Conservation (phyloP, 352 stramenopile genomes). For the Sclerospora graminicola region DNA sequence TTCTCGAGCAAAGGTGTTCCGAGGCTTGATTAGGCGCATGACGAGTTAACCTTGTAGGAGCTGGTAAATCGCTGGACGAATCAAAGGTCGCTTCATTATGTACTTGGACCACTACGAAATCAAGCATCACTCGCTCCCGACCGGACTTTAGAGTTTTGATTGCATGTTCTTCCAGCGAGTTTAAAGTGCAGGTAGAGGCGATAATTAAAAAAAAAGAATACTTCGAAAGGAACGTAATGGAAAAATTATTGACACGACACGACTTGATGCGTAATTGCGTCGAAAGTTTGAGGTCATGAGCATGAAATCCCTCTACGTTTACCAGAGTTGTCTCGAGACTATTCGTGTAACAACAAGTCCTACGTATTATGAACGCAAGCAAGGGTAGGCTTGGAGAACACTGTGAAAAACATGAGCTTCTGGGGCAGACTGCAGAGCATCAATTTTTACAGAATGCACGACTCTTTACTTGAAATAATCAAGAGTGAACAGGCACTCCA, state of each 20-base stretch:
- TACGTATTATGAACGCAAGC: constrained; percentile 93
- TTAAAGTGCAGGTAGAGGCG: constrained; percentile 64
- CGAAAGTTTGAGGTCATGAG: constrained; percentile 97
- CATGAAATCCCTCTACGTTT: constrained; percentile 94
- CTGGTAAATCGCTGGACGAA: constrained; percentile 96
- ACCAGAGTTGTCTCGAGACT: constrained; percentile 92
- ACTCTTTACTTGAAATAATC: too few relatives aligned
- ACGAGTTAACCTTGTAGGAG: constrained; percentile 94
- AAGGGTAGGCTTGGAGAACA: constrained; percentile 96
- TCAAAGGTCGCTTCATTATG: constrained; percentile 99
- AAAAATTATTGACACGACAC: constrained; percentile 95
- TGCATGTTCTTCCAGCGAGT: constrained; percentile 79
- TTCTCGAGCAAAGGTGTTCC: constrained; percentile 87
- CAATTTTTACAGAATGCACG: too few relatives aligned
- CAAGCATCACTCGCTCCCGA: constrained; percentile 95
- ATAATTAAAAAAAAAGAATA: constrained; percentile 95
- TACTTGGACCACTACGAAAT: constrained; percentile 98
- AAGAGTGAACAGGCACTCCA: too few relatives aligned
- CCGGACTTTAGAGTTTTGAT: constrained; percentile 78
- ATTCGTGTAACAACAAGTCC: constrained; percentile 89
- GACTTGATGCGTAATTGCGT: constrained; percentile 95
- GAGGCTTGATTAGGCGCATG: constrained; percentile 77
- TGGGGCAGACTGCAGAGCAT: too few relatives aligned
- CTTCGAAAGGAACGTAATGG: constrained; percentile 97
- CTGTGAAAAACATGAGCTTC: too few relatives aligned